Conservation (phyloP, 306 rosid genomes). For the Carpinus viminea region DNA sequence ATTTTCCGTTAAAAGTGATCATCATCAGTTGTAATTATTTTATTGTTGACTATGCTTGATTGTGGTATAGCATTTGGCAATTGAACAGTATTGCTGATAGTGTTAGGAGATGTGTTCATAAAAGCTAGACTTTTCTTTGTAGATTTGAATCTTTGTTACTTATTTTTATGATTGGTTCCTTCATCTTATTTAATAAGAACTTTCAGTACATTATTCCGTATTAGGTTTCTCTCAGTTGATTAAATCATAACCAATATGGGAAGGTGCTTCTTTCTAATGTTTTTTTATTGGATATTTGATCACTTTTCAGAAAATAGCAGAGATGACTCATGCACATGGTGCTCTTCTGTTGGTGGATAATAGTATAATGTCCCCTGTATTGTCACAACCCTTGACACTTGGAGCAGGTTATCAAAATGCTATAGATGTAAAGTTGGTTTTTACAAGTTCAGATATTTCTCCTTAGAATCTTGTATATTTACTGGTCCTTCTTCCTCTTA, state of each 20-base stretch:
- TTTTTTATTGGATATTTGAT: not conserved
- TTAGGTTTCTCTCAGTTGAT: no score
- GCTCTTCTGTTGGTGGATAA: constrained; percentile 88
- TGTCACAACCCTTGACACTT: constrained; percentile 81
- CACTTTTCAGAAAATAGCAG: constrained; percentile 70
- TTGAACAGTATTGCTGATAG: not conserved
- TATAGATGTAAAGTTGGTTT: constrained; percentile 15
- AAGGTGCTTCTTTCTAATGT: constrained; percentile 14
- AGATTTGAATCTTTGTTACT: not conserved
- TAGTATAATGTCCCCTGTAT: constrained; percentile 92
- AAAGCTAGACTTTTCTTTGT: not conserved
- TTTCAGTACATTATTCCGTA: not conserved
- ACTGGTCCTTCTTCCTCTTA: constrained; percentile 34
- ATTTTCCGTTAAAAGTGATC: no score
- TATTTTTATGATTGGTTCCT: not conserved
- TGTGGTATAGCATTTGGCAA: not conserved
- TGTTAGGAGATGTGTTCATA: not conserved
- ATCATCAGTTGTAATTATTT: not conserved
- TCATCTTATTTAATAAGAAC: not conserved
- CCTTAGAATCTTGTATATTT: constrained; percentile 2
- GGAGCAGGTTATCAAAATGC: constrained; percentile 75
- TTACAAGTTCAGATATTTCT: not conserved
- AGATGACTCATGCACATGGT: constrained; percentile 73
- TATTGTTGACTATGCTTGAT: not conserved
- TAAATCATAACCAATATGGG: not conserved